Evolutionary conservation across 2,329 filamentous ascomycete genomes (phyloP), one percentile per base, ranked within the genome.

Genomic region (Dryadomyces quercivorus): DNA sequence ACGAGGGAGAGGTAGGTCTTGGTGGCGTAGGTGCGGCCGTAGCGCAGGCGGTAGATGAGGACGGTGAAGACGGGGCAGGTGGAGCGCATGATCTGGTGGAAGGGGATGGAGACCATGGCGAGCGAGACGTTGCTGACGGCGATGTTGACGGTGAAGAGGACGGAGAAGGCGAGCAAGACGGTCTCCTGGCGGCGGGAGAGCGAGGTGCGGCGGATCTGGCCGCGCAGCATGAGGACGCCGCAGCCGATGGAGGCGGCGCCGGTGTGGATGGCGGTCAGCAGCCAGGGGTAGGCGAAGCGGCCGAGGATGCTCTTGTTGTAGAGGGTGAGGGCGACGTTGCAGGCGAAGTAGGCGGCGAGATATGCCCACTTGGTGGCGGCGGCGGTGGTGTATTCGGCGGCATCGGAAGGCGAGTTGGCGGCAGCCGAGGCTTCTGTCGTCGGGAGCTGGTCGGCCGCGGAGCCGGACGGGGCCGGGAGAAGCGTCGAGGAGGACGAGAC

Each of bases 31-130:
- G 71, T 74, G 53, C 78, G 75, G 57, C 69, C 65, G 64, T 78
- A 82, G 63, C 73, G 73, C 51, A 78, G 62, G 52, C 77, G 75
- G 69, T 80, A 82, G 63, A 84, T 80, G 58, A 80, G 64, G 55
- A 82, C 76, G 52, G 80, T 81, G 63, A 82, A 80, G 61, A 82
- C 73, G 31, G 81, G 80, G 57, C 74, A 78, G 20, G 79, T 77
- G 57, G 80, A 81, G 59, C 80, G 75, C 65, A 83, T 75, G 56
- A 81, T 79, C 64, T 84, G 80, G 65, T 83, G 81, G 66, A 84
- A 84, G 2, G 81, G 77, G n/a, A 84, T 77, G 0, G 80, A 82
- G 20, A 61, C 59, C 58, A 61, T 60, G 42, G 59, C 59, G 49
- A 61, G 45, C 0, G 60, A 61, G 13, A 61, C 60, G 36, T 61